These are phyloP conservation scores for Mentha longifolia DNA, from an alignment of 257 asterid species.

Conservation along the genomic window DNA sequence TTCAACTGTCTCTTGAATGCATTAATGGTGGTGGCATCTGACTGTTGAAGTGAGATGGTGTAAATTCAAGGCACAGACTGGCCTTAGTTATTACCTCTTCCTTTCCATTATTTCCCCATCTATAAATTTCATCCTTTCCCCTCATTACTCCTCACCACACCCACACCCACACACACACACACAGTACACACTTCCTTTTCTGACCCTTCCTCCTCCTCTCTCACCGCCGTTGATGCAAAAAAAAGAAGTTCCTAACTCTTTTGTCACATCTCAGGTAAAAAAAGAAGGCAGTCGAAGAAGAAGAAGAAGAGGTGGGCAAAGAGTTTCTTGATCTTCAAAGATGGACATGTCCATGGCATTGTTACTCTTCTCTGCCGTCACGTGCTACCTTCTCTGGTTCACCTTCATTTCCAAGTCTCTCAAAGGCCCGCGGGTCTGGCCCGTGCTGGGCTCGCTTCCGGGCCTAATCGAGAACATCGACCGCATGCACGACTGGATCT, in stretches of 20 bases:
- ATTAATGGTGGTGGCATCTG: slow-evolving; percentile 68
- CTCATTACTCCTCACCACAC: slow-evolving; percentile 38
- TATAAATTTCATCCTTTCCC: slow-evolving; percentile 50
- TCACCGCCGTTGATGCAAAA: slow-evolving; percentile 1
- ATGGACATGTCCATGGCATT: slow-evolving; percentile 73
- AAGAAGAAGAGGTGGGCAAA: not conserved
- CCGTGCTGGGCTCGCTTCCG: slow-evolving; percentile 86
- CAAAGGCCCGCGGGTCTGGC: slow-evolving; percentile 96
- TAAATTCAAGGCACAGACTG: slow-evolving; percentile 73
- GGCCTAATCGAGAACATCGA: slow-evolving; percentile 80
- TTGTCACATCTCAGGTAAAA: slow-evolving; percentile 14
- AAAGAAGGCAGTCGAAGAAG: not conserved
- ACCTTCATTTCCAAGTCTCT: slow-evolving; percentile 79
- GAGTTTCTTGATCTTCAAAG: not conserved
- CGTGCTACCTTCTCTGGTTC: slow-evolving; percentile 84
- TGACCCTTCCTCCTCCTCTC: not conserved
- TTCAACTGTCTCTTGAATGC: slow-evolving; percentile 62
- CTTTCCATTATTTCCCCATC: slow-evolving; percentile 41
- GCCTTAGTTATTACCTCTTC: slow-evolving; percentile 55
- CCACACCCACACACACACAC: slow-evolving; percentile 7
- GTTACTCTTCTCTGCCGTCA: slow-evolving; percentile 61
- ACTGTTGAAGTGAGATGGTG: slow-evolving; percentile 52
- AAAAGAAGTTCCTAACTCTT: slow-evolving; percentile 8
- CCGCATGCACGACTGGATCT: slow-evolving; percentile 89
- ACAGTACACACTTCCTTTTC: not conserved